Evolutionary conservation across 495 filamentous ascomycete species (phyloP).

Genomic region (Hypoxylon cercidicola): DNA sequence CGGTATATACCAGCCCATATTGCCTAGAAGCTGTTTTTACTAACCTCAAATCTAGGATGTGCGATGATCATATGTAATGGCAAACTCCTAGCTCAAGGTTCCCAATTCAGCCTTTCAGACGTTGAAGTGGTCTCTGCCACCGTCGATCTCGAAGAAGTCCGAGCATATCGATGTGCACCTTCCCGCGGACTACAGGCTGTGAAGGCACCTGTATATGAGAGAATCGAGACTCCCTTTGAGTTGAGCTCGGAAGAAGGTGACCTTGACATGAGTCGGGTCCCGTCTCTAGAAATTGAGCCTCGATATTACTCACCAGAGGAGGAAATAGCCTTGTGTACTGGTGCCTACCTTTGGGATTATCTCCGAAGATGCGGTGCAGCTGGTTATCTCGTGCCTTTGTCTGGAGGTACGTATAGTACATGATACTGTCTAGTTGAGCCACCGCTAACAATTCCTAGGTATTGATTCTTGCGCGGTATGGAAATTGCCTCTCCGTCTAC

Average conservation of each 20-base stretch:
- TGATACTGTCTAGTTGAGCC: too few species aligned
- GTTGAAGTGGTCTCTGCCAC: conserved; percentile 84
- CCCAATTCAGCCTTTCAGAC: conserved; percentile 77
- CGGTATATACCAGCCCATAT: too few species aligned
- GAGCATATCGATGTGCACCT: conserved; percentile 60
- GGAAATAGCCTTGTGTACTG: conserved; percentile 77
- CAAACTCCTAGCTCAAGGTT: conserved; percentile 71
- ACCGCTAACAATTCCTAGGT: conserved; percentile 64
- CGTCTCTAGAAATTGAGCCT: conserved; percentile 49
- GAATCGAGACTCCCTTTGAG: conserved; percentile 53
- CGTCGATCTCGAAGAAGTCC: conserved; percentile 79
- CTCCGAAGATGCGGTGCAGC: conserved; percentile 71
- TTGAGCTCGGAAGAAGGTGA: conserved; percentile 53
- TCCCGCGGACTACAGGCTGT: conserved; percentile 67
- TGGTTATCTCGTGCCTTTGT: conserved; percentile 67
- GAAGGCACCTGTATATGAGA: conserved; percentile 44
- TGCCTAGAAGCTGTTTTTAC: too few species aligned
- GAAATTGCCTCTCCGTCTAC: conserved; percentile 37
- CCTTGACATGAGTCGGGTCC: conserved; percentile 40
- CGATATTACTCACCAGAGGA: conserved; percentile 74
- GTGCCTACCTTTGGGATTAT: conserved; percentile 89
- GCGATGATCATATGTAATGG: conserved; percentile 80
- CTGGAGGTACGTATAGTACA: conserved; percentile 18
- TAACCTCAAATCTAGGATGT: conserved; percentile 53
- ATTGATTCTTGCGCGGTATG: conserved; percentile 72